Base-by-base conservation (phyloP, 208 protist genomes). In the Wallacemonas sp. region DNA sequence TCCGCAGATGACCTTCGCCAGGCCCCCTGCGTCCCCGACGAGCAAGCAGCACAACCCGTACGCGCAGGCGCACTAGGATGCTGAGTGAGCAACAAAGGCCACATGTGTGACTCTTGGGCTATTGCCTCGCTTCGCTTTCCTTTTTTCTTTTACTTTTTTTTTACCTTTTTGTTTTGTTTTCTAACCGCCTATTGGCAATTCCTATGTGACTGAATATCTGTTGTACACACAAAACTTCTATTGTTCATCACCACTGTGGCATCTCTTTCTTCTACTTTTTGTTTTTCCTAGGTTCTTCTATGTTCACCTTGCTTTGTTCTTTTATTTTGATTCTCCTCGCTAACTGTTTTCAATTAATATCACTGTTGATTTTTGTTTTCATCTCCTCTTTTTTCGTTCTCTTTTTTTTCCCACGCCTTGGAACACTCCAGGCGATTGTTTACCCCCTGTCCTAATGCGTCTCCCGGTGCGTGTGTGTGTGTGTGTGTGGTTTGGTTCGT, bases 1-100 rank as follows among this genome's bases (percentile, higher is more conserved):
- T 0, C 31, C 52, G 32, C 32, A 59, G n/a, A 59, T 39, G 31
- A 59, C 52, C 32, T 59, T 59, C 52, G 32, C 52, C 12, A 25
- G 52, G 5, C 29, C 52, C 12, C 52, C 52, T 8, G 38, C 31
- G 52, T 59, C 52, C 10, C 52, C 52, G 4, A 33, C 52, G 52
- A n/a, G 10, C 4, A 10, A 42, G 20, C 52, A 59, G 32, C 26
- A 59, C 52, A 59, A 59, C 32, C 29, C 52, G 3, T 59, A 59
- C 32, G 31, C 52, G 25, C n/a, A 59, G 10, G 31, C 26, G 25
- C 4, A 18, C 0, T 57, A 50, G 45, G 18, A 10, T 12, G 23
- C 74, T 36, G n/a, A n/a, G n/a, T n/a, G n/a, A n/a, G n/a, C n/a
- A n/a, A n/a, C n/a, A n/a, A n/a, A n/a, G n/a, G n/a, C n/a, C n/a